Base-by-base conservation (phyloP, 257 asterid genomes). In the Perilla frutescens region DNA sequence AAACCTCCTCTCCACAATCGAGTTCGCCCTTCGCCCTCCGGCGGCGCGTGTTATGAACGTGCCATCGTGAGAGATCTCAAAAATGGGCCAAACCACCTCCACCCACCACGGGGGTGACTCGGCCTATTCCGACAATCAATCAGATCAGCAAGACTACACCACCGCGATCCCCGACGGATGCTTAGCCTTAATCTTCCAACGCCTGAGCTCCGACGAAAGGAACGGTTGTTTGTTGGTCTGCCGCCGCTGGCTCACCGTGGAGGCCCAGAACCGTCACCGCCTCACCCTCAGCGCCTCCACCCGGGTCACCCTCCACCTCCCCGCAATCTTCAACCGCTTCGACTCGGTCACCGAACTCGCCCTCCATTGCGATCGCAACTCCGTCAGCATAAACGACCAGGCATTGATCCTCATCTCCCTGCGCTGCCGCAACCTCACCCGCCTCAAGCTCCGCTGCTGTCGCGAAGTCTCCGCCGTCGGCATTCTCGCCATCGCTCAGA, bases 101-200 rank as follows among this genome's bases (percentile, higher is more conserved):
- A 37, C 51, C 61, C 48, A 58, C 55, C 59, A 66, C 54, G 31
- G 37, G 2, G 49, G 36, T 48, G 76, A 44, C 8, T 6, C 59
- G 48, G 31, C 51, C 64, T 49, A 47, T 8, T 2, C 48, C 54
- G 31, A 4, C 39, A 7, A 70, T 37, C 80, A 72, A 41, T 75
- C 79, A 5, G 49, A 32, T 12, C 93, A 91, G 60, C 80, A 73
- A 76, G 96, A 91, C 69, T 80, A 71, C 79, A 74, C 82, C 45
- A 63, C 82, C 6, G 86, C 82, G 56, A 80, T 91, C 76, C 97
- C 97, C n/a, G 94, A 91, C 55, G 97, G 86, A 77, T 91, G 97
- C 62, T 65, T 91, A 48, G 87, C 91, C 15, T 47, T 86, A 43
- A 83, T 91, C 20, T 89, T 91, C 50, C 93, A 86, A 68, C 82